phyloP scores from a whole-genome alignment of 2,329 filamentous ascomycete species.

The Talaromyces sp. region DNA sequence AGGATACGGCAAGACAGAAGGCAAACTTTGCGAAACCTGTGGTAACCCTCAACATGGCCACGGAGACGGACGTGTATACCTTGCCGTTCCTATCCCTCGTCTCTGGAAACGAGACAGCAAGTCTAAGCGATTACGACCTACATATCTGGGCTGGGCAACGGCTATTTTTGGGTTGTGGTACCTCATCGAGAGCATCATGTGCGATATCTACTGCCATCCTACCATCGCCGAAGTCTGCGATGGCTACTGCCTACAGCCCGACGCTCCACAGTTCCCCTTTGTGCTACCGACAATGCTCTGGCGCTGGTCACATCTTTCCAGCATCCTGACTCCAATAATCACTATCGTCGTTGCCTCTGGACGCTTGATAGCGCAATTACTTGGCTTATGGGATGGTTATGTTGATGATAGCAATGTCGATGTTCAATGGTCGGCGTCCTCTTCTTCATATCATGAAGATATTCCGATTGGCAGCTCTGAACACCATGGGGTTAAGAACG shows the following conservation, averaged over 20 bases:
- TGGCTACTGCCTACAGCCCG: constrained; percentile 49
- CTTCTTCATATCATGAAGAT: constrained; percentile 15
- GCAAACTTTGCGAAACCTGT: constrained; percentile 24
- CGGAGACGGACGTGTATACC: constrained; percentile 29
- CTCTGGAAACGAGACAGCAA: constrained; percentile 33
- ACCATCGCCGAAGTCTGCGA: constrained; percentile 47
- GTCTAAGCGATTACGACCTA: constrained; percentile 33
- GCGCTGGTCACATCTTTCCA: constrained; percentile 43
- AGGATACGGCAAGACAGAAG: constrained; percentile 9
- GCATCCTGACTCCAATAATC: constrained; percentile 29
- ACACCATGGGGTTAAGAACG: background rate
- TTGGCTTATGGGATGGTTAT: constrained; percentile 44
- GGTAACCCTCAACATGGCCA: constrained; percentile 17
- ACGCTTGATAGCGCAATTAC: constrained; percentile 32
- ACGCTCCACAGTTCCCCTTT: constrained; percentile 55
- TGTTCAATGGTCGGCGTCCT: background rate
- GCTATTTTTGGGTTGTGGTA: constrained; percentile 48
- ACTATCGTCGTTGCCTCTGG: constrained; percentile 31
- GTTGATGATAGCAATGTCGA: constrained; percentile 30
- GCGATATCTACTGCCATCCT: constrained; percentile 52
- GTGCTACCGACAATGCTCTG: constrained; percentile 55
- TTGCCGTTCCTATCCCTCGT: constrained; percentile 35
- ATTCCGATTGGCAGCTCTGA: constrained; percentile 9
- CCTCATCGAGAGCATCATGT: constrained; percentile 48
- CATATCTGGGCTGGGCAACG: constrained; percentile 39